Evolutionary conservation across 1,284 basidiomycete genomes (phyloP), one percentile per base, ranked within the genome.

Genomic region (Erythrobasidium hasegawianum): DNA sequence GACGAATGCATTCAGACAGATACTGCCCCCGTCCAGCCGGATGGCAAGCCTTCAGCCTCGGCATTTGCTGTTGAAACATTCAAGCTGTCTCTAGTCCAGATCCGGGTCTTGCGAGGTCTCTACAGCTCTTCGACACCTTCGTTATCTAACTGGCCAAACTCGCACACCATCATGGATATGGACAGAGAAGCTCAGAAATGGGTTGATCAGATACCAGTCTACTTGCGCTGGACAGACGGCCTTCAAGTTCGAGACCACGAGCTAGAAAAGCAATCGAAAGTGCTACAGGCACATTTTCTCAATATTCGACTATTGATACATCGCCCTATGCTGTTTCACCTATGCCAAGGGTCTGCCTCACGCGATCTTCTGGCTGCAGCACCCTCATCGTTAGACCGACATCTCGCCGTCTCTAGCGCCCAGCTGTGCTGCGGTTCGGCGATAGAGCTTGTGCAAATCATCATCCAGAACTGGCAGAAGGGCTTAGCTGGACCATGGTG

Each of bases 291-390:
- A 2, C 59, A 52, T 16, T 55, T 61, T 11, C 50, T 61, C 9
- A 61, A 53, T 43, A 49, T 52, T 5, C 52, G 45, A 22, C 52
- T 61, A 3, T 39, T 61, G 20, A 40, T 41, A 1, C 52, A 61
- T 38, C 59, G 59, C n/a, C 59, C 59, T 7, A 61, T 61, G 59
- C 59, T 61, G 16, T 61, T 41, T 14, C 39, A 61, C 40, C 38
- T 61, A 14, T 61, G 59, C 24, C 59, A 61, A 26, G 18, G 59
- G 27, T 26, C 59, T 9, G 33, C 52, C 7, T 18, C 38, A 11
- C 39, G 40, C 10, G 49, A 39, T 22, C 47, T 41, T 16, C 16
- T 41, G 18, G 45, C 16, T n/a, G 50, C 29, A 4, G 59, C 27
- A 8, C 27, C 26, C 20, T 38, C 55, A 22, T 18, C 49, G 11